A percentile compares a stretch with the other conserved stretches of the same genome.
phyloP scores from a whole-genome alignment of 306 rosid genomes.

The Glycine soja region DNA sequence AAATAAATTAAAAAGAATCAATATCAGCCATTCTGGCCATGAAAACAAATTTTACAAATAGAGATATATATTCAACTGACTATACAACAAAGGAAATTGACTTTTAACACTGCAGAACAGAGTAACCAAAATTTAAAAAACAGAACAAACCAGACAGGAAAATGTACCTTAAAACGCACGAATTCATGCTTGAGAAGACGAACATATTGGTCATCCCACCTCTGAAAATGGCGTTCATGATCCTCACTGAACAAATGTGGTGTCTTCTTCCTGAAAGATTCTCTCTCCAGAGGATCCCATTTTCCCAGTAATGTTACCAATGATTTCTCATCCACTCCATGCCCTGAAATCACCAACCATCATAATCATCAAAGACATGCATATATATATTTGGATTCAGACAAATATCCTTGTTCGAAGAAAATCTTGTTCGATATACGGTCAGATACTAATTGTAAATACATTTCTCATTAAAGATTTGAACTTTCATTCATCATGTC shows the following conservation, averaged over 20 bases:
- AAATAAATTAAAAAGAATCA: neutral
- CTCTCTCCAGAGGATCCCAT: constrained; percentile 69
- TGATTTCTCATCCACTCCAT: constrained; percentile 87
- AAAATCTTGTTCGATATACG: no score
- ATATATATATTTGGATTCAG: no score
- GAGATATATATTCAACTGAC: neutral
- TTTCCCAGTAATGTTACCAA: constrained; percentile 70
- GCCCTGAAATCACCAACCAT: constrained; percentile 58
- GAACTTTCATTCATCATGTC: no score
- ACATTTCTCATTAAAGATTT: no score
- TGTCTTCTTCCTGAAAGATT: constrained; percentile 65
- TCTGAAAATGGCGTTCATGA: constrained; percentile 75
- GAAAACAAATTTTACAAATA: neutral
- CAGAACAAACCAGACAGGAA: neutral
- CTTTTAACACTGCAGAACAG: neutral
- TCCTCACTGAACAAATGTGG: constrained; percentile 67
- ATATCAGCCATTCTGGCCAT: neutral
- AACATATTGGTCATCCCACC: constrained; percentile 64
- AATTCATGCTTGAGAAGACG: constrained; percentile 82
- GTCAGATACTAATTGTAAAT: no score
- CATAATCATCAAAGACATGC: neutral
- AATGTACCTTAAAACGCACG: constrained; percentile 81
- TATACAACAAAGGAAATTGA: neutral
- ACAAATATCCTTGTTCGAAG: no score
- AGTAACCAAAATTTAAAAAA: neutral